Base-by-base conservation (phyloP, 2,329 filamentous ascomycete genomes). In the Aspergillus brunneoviolaceus region DNA sequence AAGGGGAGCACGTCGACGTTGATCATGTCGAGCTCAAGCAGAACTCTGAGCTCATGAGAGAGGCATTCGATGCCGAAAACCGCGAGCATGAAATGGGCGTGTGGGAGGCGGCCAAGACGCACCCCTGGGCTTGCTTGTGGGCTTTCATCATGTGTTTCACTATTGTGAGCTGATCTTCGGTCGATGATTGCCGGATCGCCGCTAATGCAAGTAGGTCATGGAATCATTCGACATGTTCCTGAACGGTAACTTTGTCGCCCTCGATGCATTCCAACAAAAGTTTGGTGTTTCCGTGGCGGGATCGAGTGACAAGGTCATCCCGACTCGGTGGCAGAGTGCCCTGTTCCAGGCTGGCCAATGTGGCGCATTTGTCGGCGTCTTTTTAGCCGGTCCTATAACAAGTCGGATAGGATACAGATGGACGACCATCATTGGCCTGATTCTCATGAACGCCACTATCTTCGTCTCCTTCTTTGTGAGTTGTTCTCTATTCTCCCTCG, bases 311-410 rank as follows among this genome's bases (percentile, higher is more conserved):
- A 70, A 42, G 0, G 66, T 70, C 12, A 79, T 81, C 23, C 72
- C 74, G 25, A 80, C 77, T 14, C 69, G 70, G 51, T 81, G 80
- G 79, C 84, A 87, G 69, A 84, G 80, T 58, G 82, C 85, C 0
- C 80, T 88, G 16, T 82, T 84, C 65, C 75, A 80, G 59, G 77
- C 77, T 48, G 85, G 85, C 2, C 85, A 81, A 59, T 73, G 85
- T 57, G 85, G 85, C 73, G 85, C 85, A 14, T 77, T 88, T 47
- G 80, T 87, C 59, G 85, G 85, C 56, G 84, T 86, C 58, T 83
- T 82, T 65, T 62, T 87, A 45, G 84, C 85, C 45, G 85, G 85
- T 50, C 85, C 85, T n/a, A 69, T 88, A 54, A 87, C 85, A 65
- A 86, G 78, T 70, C 64, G 74, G 2, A 78, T 87, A 64, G 85